These are phyloP conservation scores for Dipteronia dyeriana DNA, from an alignment of 345 rosid genomes.

Conservation along the genomic window DNA sequence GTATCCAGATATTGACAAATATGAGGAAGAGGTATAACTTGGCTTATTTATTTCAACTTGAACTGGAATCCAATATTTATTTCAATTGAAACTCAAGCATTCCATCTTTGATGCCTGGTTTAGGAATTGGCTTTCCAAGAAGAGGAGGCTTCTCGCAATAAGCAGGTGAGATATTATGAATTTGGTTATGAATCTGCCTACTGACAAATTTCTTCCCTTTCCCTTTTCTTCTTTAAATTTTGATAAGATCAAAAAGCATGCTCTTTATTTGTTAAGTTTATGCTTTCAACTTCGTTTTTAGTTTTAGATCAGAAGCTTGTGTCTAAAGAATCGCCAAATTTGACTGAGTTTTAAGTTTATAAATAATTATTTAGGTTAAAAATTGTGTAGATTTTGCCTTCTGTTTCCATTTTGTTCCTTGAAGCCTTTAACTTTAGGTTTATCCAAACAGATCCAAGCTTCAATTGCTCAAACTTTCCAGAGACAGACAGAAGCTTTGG, in stretches of 20 bases:
- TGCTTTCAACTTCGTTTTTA: not conserved
- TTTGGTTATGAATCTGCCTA: conserved; percentile 11
- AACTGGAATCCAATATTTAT: conserved; percentile 12
- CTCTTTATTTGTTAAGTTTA: not conserved
- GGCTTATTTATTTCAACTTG: conserved; percentile 13
- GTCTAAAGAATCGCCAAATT: not conserved
- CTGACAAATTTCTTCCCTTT: not conserved
- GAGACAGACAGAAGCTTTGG: conserved; percentile 51
- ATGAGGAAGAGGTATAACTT: conserved; percentile 63
- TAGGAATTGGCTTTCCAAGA: conserved; percentile 62
- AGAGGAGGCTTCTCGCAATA: conserved; percentile 52
- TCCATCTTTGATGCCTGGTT: conserved; percentile 17
- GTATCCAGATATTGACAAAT: conserved; percentile 66
- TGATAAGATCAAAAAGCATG: not conserved
- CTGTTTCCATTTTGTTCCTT: not conserved
- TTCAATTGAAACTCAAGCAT: not conserved
- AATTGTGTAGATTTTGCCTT: not conserved
- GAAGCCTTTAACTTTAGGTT: conserved; percentile 9
- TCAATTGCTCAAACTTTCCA: conserved; percentile 45
- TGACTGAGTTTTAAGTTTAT: not conserved
- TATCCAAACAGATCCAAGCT: conserved; percentile 51
- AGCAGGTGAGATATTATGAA: conserved; percentile 34
- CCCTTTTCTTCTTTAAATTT: not conserved
- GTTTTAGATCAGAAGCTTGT: not conserved
- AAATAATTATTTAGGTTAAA: not conserved